Base-by-base conservation (phyloP, 176 grass and related monocot species). In the Oryza meridionalis region DNA sequence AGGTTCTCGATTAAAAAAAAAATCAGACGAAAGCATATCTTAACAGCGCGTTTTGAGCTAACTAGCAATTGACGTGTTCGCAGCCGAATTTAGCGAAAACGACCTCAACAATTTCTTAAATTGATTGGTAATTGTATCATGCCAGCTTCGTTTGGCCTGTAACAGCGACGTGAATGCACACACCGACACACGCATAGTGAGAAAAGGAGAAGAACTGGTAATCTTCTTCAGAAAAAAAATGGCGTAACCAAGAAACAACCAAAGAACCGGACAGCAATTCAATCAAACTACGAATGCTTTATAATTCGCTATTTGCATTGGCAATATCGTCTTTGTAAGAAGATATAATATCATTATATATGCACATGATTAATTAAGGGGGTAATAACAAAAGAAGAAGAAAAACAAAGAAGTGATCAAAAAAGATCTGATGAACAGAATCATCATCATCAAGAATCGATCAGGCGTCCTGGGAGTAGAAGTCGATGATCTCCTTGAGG, bases 401-500 rank as follows among this genome's bases (percentile, higher is more conserved):
- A 45, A 27, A 77, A 74, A 43, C 4, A 53, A 64, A 55, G 4
- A 27, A 25, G 21, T 24, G 42, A 9, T 8, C 29, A 21, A 21
- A 8, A 40, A 81, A 31, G 29, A 75, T 67, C 4, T 4, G 70
- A 81, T 69, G 16, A 71, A 70, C 42, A 10, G 67, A 53, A 62
- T 9, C 42, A 79, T 70, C 71, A 73, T 37, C 37, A 7, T 38
- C 37, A 5, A 38, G 32, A 75, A 31, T n/a, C n/a, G n/a, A n/a
- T 94, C 92, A 94, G 8, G 76, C 92, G 81, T 99, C 96, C 89
- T 88, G 91, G 27, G 96, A 86, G 83, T 99, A 99, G 80, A 99
- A 99, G 42, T 99, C 96, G 65, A 99, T 92, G 84, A 99, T 99
- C 84, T 99, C 96, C 86, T 87, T 92, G 84, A 99, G 89, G 75